Conservation (phyloP, 441 rosid species). For the Mallotus japonicus region DNA sequence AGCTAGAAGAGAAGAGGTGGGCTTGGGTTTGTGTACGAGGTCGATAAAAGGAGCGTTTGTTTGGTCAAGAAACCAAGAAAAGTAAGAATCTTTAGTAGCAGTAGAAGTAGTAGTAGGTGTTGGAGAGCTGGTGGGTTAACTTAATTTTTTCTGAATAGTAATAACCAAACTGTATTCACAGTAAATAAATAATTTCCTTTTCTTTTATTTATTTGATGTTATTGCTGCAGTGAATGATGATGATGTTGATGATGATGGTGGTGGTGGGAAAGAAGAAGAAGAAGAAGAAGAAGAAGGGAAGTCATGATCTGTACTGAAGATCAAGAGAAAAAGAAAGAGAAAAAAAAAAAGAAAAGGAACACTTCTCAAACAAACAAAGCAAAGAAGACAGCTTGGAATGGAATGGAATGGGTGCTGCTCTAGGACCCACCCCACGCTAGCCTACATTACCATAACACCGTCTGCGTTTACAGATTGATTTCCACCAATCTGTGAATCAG, state of each 20-base stretch:
- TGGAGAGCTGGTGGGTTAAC: not conserved
- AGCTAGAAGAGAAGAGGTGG: constrained; percentile 10
- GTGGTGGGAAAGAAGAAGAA: not conserved
- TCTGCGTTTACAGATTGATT: too few species aligned
- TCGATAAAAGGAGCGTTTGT: constrained; percentile 1
- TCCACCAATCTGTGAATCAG: too few species aligned
- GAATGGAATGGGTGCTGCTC: constrained; percentile 1
- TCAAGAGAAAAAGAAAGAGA: not conserved
- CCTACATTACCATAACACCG: too few species aligned
- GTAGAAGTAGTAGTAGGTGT: not conserved
- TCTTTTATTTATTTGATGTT: too few species aligned
- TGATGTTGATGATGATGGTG: not conserved
- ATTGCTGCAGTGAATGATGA: not conserved
- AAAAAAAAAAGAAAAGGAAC: constrained; percentile 1
- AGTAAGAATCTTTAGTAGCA: constrained; percentile 16
- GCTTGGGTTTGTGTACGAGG: constrained; percentile 15
- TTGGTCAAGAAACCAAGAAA: constrained; percentile 6
- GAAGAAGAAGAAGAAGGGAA: not conserved
- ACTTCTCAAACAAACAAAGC: not conserved
- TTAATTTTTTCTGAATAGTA: not conserved
- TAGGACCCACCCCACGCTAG: constrained; percentile 3
- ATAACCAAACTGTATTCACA: constrained; percentile 13
- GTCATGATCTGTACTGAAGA: constrained; percentile 23
- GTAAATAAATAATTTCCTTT: not conserved
- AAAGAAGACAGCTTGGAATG: constrained; percentile 20